Base-by-base conservation (phyloP, 129 eudicot genomes). In the Centaurea solstitialis region DNA sequence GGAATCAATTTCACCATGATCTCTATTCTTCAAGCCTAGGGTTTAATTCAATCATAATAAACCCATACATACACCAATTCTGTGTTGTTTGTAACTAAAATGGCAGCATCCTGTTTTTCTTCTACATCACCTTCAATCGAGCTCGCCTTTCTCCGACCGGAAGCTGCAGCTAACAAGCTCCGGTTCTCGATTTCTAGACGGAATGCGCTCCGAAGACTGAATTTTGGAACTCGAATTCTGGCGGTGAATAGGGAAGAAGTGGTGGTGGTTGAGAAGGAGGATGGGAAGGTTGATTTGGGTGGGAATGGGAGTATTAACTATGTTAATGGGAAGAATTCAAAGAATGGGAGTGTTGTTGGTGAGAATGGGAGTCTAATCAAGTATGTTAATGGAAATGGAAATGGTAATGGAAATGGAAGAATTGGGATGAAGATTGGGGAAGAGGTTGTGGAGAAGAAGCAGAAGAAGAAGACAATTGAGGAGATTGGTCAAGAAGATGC, bases 401-500 rank as follows among this genome's bases (percentile, higher is more conserved):
- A 80, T 78, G 88, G 80, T 7, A 72, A 24, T 57, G 82, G 68
- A 33, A 11, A 78, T 73, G 86, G 65, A 61, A 65, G 67, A 37
- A 70, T 69, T 76, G 83, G 72, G 75, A 83, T 28, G 73, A 61
- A 38, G 73, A 76, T 45, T 33, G 85, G 43, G 83, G 87, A 73
- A 22, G 85, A 75, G 18, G 84, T 53, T 74, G 84, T 23, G 76
- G 85, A 70, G 80, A 77, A 76, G 85, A 88, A 68, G 81, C 73
- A 33, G 65, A 79, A 75, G 82, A 94, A 92, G 87, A 94, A 89
- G 86, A 92, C 82, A 33, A 82, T 95, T 9, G 99, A 93, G 83
- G 98, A 95, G 75, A 95, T 95, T 75, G 99, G 99, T 21, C 99
- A 95, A 75, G 99, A 95, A 87, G 99, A 95, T 1, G 98, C 98